Evolutionary conservation across 2,329 filamentous ascomycete species (phyloP).

Genomic region (Aureobasidium namibiae): DNA sequence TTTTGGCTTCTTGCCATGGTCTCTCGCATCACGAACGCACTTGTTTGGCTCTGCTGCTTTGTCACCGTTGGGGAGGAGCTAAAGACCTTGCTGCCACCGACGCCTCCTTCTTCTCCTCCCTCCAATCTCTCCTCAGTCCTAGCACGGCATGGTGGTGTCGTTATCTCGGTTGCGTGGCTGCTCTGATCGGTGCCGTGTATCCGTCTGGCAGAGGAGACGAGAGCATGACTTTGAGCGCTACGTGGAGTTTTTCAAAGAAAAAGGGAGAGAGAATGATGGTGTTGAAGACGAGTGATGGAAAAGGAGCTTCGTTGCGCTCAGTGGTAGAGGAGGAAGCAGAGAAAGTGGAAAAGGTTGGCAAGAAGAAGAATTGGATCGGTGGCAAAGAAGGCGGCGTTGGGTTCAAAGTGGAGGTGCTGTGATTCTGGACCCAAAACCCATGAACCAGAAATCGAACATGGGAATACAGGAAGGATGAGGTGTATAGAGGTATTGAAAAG

Average conservation of each 20-base stretch:
- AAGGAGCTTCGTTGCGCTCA: slow-evolving; percentile 31
- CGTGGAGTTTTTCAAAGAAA: slow-evolving; percentile 35
- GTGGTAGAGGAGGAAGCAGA: slow-evolving; percentile 33
- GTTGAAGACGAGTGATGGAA: slow-evolving; percentile 30
- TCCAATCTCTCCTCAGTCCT: slow-evolving; percentile 46
- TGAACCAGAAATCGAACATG: no score
- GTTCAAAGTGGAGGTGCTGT: slow-evolving; percentile 30
- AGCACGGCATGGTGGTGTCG: slow-evolving; percentile 57
- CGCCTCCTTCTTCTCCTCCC: slow-evolving; percentile 43
- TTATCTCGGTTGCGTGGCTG: slow-evolving; percentile 54
- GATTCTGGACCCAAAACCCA: no score
- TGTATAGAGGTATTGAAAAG: no score
- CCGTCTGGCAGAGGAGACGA: slow-evolving; percentile 44
- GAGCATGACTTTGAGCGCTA: slow-evolving; percentile 33
- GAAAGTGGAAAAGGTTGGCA: slow-evolving; percentile 48
- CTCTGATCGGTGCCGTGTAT: slow-evolving; percentile 51
- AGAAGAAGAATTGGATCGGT: slow-evolving; percentile 50
- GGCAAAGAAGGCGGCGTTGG: slow-evolving; percentile 34
- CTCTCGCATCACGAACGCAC: slow-evolving; percentile 65
- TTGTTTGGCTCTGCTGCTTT: slow-evolving; percentile 61
- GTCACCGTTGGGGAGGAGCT: slow-evolving; percentile 61
- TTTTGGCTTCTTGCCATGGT: slow-evolving; percentile 61
- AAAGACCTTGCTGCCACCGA: slow-evolving; percentile 50
- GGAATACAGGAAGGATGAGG: no score
- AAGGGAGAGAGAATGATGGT: slow-evolving; percentile 36